phyloP scores from a whole-genome alignment of 148 eudicot species.

The Rhododendron ferrugineum region DNA sequence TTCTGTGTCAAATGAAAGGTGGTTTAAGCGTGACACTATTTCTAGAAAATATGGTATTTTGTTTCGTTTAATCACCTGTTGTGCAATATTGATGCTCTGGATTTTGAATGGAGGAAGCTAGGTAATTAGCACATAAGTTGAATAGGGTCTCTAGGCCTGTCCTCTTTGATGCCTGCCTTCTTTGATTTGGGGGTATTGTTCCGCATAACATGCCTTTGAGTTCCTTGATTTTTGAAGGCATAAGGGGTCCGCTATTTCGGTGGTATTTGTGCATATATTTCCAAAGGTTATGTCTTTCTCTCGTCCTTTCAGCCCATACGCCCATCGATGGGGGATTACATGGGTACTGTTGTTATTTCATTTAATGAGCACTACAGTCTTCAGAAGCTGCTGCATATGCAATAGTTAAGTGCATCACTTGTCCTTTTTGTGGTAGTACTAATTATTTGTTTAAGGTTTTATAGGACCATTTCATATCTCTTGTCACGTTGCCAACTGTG shows the following conservation, averaged over 20 bases:
- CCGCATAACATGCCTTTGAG: not conserved
- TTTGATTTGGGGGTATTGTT: not conserved
- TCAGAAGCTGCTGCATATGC: not conserved
- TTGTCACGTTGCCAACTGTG: not conserved
- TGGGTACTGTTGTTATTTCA: not conserved
- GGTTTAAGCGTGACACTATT: not conserved
- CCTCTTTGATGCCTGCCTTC: not conserved
- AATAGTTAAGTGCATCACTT: not conserved
- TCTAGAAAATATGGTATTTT: not conserved
- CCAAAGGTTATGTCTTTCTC: not conserved
- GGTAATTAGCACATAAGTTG: not conserved
- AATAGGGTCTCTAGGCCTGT: not conserved
- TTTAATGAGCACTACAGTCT: not conserved
- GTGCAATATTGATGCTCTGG: not conserved
- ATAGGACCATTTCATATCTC: not conserved
- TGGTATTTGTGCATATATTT: not conserved
- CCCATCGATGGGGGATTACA: not conserved
- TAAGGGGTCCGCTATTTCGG: not conserved
- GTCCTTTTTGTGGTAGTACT: not conserved
- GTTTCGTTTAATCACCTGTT: not conserved
- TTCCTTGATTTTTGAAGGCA: not conserved
- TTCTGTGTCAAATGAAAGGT: not conserved
- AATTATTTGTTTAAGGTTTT: not conserved
- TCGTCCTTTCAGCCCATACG: not conserved
- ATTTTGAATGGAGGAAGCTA: not conserved